Percentiles rank a stretch among this genome's conserved stretches.
Conservation (phyloP, 129 eudicot genomes). For the Pittosporum tobira region DNA sequence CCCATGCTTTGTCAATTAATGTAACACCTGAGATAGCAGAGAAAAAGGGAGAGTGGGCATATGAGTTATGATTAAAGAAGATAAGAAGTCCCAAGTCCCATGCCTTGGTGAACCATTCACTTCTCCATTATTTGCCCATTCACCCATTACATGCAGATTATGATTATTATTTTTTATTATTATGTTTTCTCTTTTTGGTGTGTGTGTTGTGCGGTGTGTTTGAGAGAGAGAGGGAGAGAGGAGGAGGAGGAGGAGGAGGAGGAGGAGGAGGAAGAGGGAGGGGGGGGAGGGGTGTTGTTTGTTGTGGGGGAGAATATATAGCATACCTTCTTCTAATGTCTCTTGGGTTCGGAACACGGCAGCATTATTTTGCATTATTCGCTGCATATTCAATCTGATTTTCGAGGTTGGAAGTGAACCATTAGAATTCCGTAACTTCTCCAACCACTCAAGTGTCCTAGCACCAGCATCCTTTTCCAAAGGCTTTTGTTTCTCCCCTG, state of each 20-base stretch:
- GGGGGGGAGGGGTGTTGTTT: not conserved
- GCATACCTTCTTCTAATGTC: slow-evolving; percentile 83
- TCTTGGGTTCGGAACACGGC: slow-evolving; percentile 97
- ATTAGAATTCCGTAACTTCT: slow-evolving; percentile 80
- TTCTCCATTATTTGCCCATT: not conserved
- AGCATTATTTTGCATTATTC: slow-evolving; percentile 92
- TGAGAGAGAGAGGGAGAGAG: too few species aligned
- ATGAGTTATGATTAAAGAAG: not conserved
- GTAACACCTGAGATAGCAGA: slow-evolving; percentile 54
- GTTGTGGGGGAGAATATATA: too few species aligned
- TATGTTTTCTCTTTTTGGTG: too few species aligned
- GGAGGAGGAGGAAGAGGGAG: too few species aligned
- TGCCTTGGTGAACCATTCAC: not conserved
- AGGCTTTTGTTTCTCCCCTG: slow-evolving; percentile 85
- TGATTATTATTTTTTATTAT: too few species aligned
- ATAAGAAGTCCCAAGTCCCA: not conserved
- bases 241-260: too few species aligned
- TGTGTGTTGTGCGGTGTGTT: too few species aligned
- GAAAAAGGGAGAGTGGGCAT: not conserved
- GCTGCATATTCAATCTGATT: slow-evolving; percentile 85
- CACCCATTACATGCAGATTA: too few species aligned
- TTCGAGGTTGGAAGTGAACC: slow-evolving; percentile 90
- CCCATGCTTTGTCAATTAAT: slow-evolving; percentile 86
- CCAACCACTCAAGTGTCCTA: slow-evolving; percentile 92
- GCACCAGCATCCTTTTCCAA: slow-evolving; percentile 85